These are phyloP conservation scores for Escallonia herrerae DNA, from an alignment of 129 eudicot species.

Conservation along the genomic window DNA sequence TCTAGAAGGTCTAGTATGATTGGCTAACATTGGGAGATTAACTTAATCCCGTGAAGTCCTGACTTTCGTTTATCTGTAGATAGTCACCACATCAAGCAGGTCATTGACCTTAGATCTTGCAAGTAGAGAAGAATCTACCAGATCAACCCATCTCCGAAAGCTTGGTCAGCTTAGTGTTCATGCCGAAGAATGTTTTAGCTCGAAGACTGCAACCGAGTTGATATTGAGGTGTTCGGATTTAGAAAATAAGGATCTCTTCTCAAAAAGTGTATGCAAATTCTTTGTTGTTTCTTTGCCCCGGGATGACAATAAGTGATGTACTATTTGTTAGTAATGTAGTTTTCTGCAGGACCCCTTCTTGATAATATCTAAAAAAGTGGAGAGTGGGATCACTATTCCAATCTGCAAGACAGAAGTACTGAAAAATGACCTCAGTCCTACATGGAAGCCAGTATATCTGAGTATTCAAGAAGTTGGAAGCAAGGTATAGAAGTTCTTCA, in stretches of 20 bases:
- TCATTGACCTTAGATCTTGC: constrained; percentile 57
- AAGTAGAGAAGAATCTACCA: constrained; percentile 38
- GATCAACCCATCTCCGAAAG: constrained; percentile 36
- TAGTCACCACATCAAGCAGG: constrained; percentile 64
- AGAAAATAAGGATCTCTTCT: constrained; percentile 83
- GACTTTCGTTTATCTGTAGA: constrained; percentile 40
- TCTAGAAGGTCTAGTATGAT: background rate
- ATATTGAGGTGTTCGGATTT: constrained; percentile 81
- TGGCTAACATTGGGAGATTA: background rate
- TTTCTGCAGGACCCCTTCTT: constrained; percentile 87
- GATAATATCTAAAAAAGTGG: constrained; percentile 66
- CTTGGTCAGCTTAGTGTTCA: constrained; percentile 67
- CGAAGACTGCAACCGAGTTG: constrained; percentile 79
- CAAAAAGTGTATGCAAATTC: constrained; percentile 73
- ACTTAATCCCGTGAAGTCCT: constrained; percentile 11
- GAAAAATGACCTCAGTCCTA: constrained; percentile 70
- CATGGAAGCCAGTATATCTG: constrained; percentile 72
- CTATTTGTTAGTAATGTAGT: constrained; percentile 3
- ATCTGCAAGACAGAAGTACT: constrained; percentile 89
- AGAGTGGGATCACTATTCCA: constrained; percentile 60
- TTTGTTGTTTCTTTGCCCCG: constrained; percentile 1
- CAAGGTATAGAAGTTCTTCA: constrained; percentile 46
- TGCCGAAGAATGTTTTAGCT: constrained; percentile 81
- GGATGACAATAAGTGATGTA: background rate
- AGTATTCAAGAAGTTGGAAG: constrained; percentile 87